phyloP scores from a whole-genome alignment of 1,284 basidiomycete genomes.

The Ganoderma lucidum region DNA sequence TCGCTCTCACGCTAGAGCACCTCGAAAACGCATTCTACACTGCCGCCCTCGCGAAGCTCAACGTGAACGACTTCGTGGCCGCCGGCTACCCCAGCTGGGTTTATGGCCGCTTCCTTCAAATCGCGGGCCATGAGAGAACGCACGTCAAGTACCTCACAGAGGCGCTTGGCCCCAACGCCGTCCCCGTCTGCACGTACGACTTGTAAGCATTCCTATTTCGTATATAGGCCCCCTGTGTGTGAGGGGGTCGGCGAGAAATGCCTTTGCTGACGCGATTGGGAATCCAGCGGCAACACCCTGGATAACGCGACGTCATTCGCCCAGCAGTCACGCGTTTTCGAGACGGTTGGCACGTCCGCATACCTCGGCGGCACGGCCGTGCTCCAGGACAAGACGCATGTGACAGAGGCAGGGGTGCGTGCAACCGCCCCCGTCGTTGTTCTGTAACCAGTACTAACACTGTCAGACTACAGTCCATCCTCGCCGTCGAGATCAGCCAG shows the following conservation, averaged over 20 bases:
- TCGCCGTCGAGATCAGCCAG: slow-evolving; percentile 58
- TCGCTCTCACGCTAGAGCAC: slow-evolving; percentile 74
- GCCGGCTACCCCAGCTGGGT: slow-evolving; percentile 62
- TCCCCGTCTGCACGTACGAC: slow-evolving; percentile 62
- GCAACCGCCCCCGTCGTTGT: too few species aligned
- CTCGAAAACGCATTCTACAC: slow-evolving; percentile 73
- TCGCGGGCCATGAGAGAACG: slow-evolving; percentile 61
- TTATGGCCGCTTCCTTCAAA: slow-evolving; percentile 59
- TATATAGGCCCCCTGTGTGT: background rate
- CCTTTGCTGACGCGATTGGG: background rate
- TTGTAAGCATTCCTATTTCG: slow-evolving; percentile 52
- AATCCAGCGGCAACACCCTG: slow-evolving; percentile 49
- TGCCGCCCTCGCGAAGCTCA: slow-evolving; percentile 53
- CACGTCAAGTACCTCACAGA: slow-evolving; percentile 51
- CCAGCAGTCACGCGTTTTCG: slow-evolving; percentile 57
- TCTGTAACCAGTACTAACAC: background rate
- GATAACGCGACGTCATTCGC: slow-evolving; percentile 55
- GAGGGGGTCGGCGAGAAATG: background rate
- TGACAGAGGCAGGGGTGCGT: slow-evolving; percentile 31
- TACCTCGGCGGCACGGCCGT: slow-evolving; percentile 57
- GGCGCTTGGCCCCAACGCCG: slow-evolving; percentile 62
- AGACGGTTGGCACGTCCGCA: slow-evolving; percentile 58
- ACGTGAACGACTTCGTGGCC: slow-evolving; percentile 55
- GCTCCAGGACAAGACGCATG: slow-evolving; percentile 27
- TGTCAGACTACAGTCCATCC: slow-evolving; percentile 42